Conservation (phyloP, 768 basidiomycete species). For the Podaxis mareebaensis region DNA sequence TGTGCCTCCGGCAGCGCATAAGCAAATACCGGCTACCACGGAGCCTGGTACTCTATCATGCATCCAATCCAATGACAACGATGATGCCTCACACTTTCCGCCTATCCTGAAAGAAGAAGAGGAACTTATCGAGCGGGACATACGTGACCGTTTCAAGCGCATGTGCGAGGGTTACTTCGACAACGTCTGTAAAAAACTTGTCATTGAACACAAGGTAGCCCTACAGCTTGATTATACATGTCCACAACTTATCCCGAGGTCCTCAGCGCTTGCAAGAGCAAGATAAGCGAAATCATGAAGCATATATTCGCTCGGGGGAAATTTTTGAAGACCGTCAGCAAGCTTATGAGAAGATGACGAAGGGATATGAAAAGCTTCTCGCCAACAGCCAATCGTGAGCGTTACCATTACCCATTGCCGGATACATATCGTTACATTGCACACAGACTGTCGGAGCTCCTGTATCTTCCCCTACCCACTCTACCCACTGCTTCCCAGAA, state of each 20-base stretch:
- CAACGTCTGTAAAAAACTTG: slow-evolving; percentile 85
- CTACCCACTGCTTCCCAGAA: slow-evolving; percentile 85
- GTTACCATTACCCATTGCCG: not conserved
- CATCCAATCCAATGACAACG: slow-evolving; percentile 27
- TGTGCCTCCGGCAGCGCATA: slow-evolving; percentile 47
- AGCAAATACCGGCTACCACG: slow-evolving; percentile 56
- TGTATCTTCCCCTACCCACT: slow-evolving; percentile 77
- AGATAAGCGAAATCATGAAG: slow-evolving; percentile 96
- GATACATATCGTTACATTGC: slow-evolving; percentile 16
- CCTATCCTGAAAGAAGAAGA: slow-evolving; percentile 51
- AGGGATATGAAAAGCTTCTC: slow-evolving; percentile 89
- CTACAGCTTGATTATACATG: not conserved
- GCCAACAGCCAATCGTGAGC: slow-evolving; percentile 85
- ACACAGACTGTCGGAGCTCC: slow-evolving; percentile 83
- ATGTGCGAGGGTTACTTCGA: slow-evolving; percentile 96
- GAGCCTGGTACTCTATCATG: slow-evolving; percentile 60
- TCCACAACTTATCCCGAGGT: not conserved
- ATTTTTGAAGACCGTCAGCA: slow-evolving; percentile 99
- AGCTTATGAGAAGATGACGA: slow-evolving; percentile 98
- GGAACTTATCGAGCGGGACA: slow-evolving; percentile 82
- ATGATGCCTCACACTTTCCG: slow-evolving; percentile 39
- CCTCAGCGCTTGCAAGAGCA: slow-evolving; percentile 91
- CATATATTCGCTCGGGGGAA: slow-evolving; percentile 98
- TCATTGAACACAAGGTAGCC: slow-evolving; percentile 86
- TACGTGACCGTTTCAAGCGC: slow-evolving; percentile 85